Percentiles rank a stretch among this genome's conserved stretches.
Conservation (phyloP, 805 yeast genomes). For the Candida parachauliodes region DNA sequence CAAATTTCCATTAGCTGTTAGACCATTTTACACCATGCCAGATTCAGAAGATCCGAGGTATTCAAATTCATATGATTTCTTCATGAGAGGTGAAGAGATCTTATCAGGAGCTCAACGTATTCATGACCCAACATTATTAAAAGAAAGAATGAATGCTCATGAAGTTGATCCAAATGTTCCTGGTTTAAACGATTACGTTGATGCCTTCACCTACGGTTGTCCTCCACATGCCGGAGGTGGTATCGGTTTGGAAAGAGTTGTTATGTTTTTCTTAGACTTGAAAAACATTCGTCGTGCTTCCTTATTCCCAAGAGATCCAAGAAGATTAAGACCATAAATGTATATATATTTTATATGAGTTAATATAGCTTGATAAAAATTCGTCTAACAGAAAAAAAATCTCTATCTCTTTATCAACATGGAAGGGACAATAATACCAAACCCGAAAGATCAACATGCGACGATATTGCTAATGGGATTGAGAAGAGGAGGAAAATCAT, state of each 20-base stretch:
- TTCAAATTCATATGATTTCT: slow-evolving; percentile 98
- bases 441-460: slow-evolving; percentile 59
- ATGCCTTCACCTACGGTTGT: slow-evolving; percentile 92
- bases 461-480: slow-evolving; percentile 85
- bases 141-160: slow-evolving; percentile 76
- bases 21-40: slow-evolving; percentile 99
- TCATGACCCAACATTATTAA: slow-evolving; percentile 84
- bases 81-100: slow-evolving; percentile 99
- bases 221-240: slow-evolving; percentile 99
- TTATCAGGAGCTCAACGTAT: slow-evolving; percentile 99
- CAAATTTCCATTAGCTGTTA: slow-evolving; percentile 93
- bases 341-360: not conserved
- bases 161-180: slow-evolving; percentile 77
- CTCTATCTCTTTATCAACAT: slow-evolving; percentile 7
- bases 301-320: slow-evolving; percentile 98
- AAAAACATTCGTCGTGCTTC: slow-evolving; percentile 99
- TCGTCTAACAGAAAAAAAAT: not conserved
- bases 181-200: slow-evolving; percentile 87
- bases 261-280: slow-evolving; percentile 95
- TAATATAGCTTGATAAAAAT: not conserved
- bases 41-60: slow-evolving; percentile 87
- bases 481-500: slow-evolving; percentile 88
- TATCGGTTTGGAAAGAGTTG: slow-evolving; percentile 97
- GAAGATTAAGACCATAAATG: slow-evolving; percentile 78
- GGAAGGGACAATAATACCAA: slow-evolving; percentile 21